Base-by-base conservation (phyloP, 208 protist species). In the Leishmania aethiopica region DNA sequence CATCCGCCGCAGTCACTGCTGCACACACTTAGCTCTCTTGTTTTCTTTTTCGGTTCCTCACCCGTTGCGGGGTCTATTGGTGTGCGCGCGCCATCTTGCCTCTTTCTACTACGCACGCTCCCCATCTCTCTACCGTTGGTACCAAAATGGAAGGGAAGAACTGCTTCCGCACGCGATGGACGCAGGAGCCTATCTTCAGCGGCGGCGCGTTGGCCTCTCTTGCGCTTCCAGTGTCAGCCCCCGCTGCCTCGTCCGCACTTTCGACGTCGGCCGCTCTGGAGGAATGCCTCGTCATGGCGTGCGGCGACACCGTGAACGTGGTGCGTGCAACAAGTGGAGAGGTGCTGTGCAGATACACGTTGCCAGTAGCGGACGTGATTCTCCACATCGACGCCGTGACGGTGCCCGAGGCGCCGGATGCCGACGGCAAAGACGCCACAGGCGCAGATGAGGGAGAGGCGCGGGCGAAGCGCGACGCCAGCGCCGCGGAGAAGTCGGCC, bases 351-450 rank as follows among this genome's bases (percentile, higher is more conserved):
- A 88, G 84, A 69, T 98, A 95, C 82, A 91, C 86, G 32, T 84
- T 96, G 6, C 95, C 95, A 3, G 66, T 95, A 19, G 95, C 96
- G 67, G 95, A 98, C 71, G 90, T 96, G 11, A 95, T 98, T 82
- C 89, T 98, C 13, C 87, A 89, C 72, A 77, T 96, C 32, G 95
- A 97, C 64, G 92, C 93, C 57, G 93, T 96, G 1, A 90, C 94
- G 5, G 89, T 94, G 45, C 60, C 86, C 5, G 77, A 77, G 4
- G 51, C 70, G 7, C 59, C 40, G 19, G 62, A 55, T 8, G 67
- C n/a, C 40, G 40, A 49, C 40, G 25, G 42, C 37, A 37, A 72
- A 49, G 75, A 74, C 55, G 71, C 62, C 37, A 11, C 51, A 53
- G 70, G 25, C 28, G 80, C 49, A 62, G 51, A 45, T 75, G 73